A percentile compares a stretch with the other conserved stretches of the same genome.
Evolutionary conservation across 2,329 filamentous ascomycete genomes (phyloP).

Genomic region (Fusarium beomiforme): DNA sequence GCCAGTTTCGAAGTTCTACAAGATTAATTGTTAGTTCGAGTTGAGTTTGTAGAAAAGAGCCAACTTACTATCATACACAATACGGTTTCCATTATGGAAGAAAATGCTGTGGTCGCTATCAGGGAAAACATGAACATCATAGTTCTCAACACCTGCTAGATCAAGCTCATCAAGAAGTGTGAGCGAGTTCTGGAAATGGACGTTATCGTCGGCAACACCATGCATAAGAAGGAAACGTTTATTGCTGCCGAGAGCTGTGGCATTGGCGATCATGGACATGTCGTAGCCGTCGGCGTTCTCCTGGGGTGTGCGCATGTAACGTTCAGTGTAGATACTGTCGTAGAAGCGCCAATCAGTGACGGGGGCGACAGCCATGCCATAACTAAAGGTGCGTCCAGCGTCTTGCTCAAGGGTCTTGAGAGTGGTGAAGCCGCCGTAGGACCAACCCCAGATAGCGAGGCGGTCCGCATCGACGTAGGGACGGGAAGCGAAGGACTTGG

Average conservation of each 20-base stretch:
- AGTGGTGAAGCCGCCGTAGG: conserved; percentile 93
- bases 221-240: conserved; percentile 96
- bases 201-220: conserved; percentile 95
- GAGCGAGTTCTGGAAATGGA: conserved; percentile 95
- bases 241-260: conserved; percentile 75
- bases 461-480: conserved; percentile 83
- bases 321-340: conserved; percentile 92
- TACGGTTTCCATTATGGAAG: conserved; percentile 90
- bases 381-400: conserved; percentile 88
- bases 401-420: conserved; percentile 95
- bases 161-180: conserved; percentile 88
- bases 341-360: conserved; percentile 99
- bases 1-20: conserved; percentile 84
- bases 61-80: conserved; percentile 91
- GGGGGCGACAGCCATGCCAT: conserved; percentile 97
- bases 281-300: conserved; percentile 82
- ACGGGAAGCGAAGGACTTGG: conserved; percentile 83
- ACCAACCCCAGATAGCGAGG: conserved; percentile 98
- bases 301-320: conserved; percentile 96
- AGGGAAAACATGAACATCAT: conserved; percentile 95
- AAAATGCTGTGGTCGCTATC: conserved; percentile 95
- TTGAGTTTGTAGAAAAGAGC: background rate
- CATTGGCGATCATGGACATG: conserved; percentile 78
- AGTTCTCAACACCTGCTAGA: conserved; percentile 84
- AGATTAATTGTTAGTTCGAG: background rate